phyloP scores from a whole-genome alignment of 805 yeast species.

The Metschnikowia hibisci region DNA sequence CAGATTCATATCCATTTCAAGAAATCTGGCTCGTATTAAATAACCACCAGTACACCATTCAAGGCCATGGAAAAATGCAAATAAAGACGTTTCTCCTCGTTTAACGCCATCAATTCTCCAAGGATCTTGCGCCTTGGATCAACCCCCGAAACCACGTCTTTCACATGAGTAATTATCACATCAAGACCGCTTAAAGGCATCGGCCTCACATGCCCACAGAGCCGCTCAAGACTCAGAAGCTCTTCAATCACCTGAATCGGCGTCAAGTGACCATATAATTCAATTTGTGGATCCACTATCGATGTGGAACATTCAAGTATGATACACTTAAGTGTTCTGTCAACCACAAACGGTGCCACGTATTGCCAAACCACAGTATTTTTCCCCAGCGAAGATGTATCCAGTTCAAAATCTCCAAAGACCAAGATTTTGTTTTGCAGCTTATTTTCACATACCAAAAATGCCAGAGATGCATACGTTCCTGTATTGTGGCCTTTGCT shows the following conservation, averaged over 20 bases:
- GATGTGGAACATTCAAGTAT: constrained; percentile 74
- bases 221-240: constrained; percentile 28
- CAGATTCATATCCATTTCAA: background rate
- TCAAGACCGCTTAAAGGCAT: constrained; percentile 36
- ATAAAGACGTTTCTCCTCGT: constrained; percentile 34
- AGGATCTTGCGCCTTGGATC: constrained; percentile 63
- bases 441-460: constrained; percentile 41
- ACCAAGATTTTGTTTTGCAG: constrained; percentile 44
- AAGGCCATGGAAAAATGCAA: constrained; percentile 49
- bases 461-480: constrained; percentile 55
- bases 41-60: constrained; percentile 48
- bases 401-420: constrained; percentile 86
- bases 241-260: constrained; percentile 63
- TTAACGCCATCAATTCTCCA: constrained; percentile 43
- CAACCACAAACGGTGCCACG: constrained; percentile 45
- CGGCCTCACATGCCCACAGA: constrained; percentile 4
- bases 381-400: constrained; percentile 39
- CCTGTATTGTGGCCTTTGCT: constrained; percentile 6
- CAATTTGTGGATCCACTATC: constrained; percentile 34
- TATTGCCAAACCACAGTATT: constrained; percentile 53
- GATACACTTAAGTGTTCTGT: constrained; percentile 46
- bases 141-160: constrained; percentile 20
- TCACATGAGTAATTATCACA: constrained; percentile 45
- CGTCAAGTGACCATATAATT: constrained; percentile 76
- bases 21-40: no score